These are phyloP conservation scores for Prunus armeniaca DNA, from an alignment of 306 rosid species.

Conservation along the genomic window DNA sequence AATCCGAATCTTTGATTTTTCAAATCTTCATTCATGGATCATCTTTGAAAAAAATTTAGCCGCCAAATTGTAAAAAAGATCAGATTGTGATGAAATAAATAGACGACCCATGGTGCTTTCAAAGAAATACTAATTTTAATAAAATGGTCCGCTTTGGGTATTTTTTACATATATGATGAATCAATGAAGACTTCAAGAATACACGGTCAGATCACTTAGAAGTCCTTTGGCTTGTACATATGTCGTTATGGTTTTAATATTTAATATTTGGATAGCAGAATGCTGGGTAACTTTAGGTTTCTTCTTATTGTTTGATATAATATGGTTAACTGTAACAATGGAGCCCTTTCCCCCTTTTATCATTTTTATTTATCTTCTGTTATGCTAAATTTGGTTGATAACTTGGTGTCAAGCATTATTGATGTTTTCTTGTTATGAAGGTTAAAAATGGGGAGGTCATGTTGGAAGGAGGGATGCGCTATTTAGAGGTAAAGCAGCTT, in stretches of 20 bases:
- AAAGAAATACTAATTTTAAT: too few relatives aligned
- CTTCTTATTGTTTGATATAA: not conserved
- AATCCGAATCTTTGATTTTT: too few relatives aligned
- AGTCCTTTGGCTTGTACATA: not conserved
- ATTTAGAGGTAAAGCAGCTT: slow-evolving; percentile 72
- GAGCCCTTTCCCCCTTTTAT: not conserved
- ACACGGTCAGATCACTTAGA: too few relatives aligned
- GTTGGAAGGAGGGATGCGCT: slow-evolving; percentile 60
- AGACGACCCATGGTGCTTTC: too few relatives aligned
- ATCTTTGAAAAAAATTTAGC: too few relatives aligned
- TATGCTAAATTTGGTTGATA: not conserved
- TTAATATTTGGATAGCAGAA: not conserved
- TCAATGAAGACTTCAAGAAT: too few relatives aligned
- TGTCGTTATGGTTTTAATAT: not conserved
- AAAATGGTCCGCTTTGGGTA: too few relatives aligned
- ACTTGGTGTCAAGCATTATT: not conserved
- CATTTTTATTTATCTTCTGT: not conserved
- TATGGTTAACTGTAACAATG: not conserved
- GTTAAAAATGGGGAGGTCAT: slow-evolving; percentile 46
- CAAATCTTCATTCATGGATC: too few relatives aligned
- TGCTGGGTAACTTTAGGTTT: not conserved
- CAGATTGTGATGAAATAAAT: too few relatives aligned
- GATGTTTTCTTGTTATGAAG: slow-evolving; percentile 40
- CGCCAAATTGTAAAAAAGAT: too few relatives aligned
- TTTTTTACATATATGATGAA: too few relatives aligned